Base-by-base conservation (phyloP, 176 grass and related monocot species). In the Raddia guianensis region DNA sequence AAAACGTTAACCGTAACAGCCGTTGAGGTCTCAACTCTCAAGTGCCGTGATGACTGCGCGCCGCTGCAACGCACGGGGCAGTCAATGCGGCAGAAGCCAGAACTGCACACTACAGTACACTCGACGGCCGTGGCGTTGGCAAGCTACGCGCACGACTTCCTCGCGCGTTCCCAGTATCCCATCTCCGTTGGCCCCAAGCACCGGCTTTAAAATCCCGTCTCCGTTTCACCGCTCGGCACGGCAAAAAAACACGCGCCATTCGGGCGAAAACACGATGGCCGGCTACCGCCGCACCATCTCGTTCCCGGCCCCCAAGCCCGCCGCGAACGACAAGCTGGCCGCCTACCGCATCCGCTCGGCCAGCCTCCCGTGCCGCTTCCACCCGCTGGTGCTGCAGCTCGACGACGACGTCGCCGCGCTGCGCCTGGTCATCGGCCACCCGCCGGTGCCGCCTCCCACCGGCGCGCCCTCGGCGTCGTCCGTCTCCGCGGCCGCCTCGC, bases 331-430 rank as follows among this genome's bases (percentile, higher is more conserved):
- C 68, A 89, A 84, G 80, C 72, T 82, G 4, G 67, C 85, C 12
- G 54, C 90, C 3, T 97, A 90, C 90, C 78, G 79, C 58, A 42
- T 81, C 77, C 93, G 93, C 40, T 92, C 90, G 7, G 49, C 87
- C 14, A 97, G 90, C 81, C 87, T 97, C 49, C 93, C 93, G 0
- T 84, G 86, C 82, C 87, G 90, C 77, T 92, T 97, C 90, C 90
- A 97, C 90, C 93, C 90, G 58, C 86, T 97, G 15, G 66, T 92
- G 16, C 53, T 50, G 10, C 85, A 90, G 75, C 87, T 97, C 65
- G 85, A 92, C 66, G 90, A 93, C 81, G 90, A 88, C 75, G 90
- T 97, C 42, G 85, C 84, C 19, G 84, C 85, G 10, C 85, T 93
- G 70, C 73, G 75, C 74, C 78, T 97, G 76, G 80, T 88, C 49